Evolutionary conservation across 805 yeast species (phyloP), one percentile per base, ranked within the genome.

Genomic region (Yamadazyma tumulicola): DNA sequence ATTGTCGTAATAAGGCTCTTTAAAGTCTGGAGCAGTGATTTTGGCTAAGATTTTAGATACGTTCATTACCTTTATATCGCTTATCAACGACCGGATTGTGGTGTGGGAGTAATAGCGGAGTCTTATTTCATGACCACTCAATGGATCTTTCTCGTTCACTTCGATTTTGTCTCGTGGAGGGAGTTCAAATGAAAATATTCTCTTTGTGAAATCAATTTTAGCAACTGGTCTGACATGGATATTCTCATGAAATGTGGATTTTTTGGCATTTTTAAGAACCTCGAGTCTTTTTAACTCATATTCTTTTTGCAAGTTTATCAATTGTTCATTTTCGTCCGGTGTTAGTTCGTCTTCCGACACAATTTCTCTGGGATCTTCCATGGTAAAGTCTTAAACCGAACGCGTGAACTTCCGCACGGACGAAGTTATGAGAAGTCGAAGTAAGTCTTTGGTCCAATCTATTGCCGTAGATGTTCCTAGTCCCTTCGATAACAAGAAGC

Each of bases 1-100:
- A 51, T 89, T 88, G 3, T 81, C 59, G 48, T 81, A 80, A 21
- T 61, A 59, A 0, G 96, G 95, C 30, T 83, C 83, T 5, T 59
- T 52, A 50, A 74, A 88, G 14, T 74, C 64, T 0, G 95, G 93
- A 2, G 93, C 81, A 19, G 54, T 45, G 1, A 88, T 77, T 43
- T 79, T 77, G 1, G 86, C 81, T 45, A 76, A 68, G 2, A 83
- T 54, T 44, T 79, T 77, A 7, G 73, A 72, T 2, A 85, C 53
- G 26, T 83, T 62, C 29, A 85, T 56, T 1, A 81, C 52, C 44
- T 79, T 77, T 40, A 74, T 71, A 11, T 72, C 74, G 10, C 54
- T 43, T 6, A 86, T 45, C 3, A 72, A 48, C 4, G 41, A 27
- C 1, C 57, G 51, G 3, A 85, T 40, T 0, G 48, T 49, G 0